Conservation (phyloP, 768 basidiomycete species). For the Serendipita vermifera region DNA sequence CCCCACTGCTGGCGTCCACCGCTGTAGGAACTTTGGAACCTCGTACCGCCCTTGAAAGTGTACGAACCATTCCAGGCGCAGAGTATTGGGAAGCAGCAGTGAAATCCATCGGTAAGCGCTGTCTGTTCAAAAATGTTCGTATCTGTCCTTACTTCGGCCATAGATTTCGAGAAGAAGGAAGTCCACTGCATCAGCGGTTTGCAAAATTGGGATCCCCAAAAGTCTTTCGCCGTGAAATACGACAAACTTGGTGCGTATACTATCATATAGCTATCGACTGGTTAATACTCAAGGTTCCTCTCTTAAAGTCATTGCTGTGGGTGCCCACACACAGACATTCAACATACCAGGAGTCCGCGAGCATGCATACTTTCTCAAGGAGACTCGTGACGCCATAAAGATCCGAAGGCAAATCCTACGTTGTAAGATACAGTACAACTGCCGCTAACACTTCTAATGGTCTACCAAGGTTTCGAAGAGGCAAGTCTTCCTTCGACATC, state of each 20-base stretch:
- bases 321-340: conserved; percentile 75
- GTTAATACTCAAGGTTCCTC: too few species aligned
- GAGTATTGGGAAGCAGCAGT: conserved; percentile 46
- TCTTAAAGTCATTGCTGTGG: conserved; percentile 77
- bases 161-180: conserved; percentile 23
- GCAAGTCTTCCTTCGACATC: conserved; percentile 69
- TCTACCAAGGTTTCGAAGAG: conserved; percentile 77
- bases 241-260: conserved; percentile 41
- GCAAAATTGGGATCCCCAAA: conserved; percentile 34
- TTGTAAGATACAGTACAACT: conserved; percentile 29
- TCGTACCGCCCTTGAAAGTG: conserved; percentile 67
- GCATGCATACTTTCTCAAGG: conserved; percentile 69
- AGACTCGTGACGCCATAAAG: conserved; percentile 58
- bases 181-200: conserved; percentile 32
- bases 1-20: conserved; percentile 45
- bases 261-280: too few species aligned
- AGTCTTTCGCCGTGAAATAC: conserved; percentile 46
- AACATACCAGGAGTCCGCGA: conserved; percentile 66
- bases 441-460: conserved; percentile 13
- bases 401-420: conserved; percentile 65
- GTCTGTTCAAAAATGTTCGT: neutral
- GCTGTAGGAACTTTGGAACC: conserved; percentile 79
- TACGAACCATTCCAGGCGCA: conserved; percentile 34
- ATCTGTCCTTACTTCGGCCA: conserved; percentile 18
- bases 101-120: neutral